phyloP scores from a whole-genome alignment of 2,329 filamentous ascomycete genomes.

The Apiospora koreana region DNA sequence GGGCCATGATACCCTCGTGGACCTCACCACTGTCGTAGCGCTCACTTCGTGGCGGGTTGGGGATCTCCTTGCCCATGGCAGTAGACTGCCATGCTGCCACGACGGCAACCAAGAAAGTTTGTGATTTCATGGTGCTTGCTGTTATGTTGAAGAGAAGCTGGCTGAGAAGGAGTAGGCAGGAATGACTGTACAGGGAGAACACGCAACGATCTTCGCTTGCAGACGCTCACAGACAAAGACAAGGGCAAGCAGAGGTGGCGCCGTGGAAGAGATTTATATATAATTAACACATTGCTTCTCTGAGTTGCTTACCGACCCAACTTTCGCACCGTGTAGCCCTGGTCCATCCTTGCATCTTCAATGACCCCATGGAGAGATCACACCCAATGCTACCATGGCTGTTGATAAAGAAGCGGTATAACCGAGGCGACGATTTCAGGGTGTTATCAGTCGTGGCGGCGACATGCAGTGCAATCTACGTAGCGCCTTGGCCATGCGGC shows the following conservation, averaged over 20 bases:
- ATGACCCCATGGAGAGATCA: background rate
- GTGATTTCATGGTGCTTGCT: conserved; percentile 4
- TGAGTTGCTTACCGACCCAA: background rate
- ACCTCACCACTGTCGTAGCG: conserved; percentile 16
- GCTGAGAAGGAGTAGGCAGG: background rate
- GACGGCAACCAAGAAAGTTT: background rate
- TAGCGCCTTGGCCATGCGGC: conserved; percentile 5
- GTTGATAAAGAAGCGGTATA: background rate
- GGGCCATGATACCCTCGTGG: conserved; percentile 16
- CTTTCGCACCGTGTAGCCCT: background rate
- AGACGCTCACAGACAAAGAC: background rate
- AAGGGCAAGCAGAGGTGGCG: background rate
- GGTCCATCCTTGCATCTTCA: background rate
- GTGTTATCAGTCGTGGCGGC: background rate
- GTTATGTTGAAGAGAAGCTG: background rate
- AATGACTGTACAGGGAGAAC: background rate
- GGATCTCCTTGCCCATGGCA: conserved; percentile 8
- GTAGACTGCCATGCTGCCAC: conserved; percentile 10
- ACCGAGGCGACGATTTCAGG: background rate
- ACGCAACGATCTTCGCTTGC: background rate
- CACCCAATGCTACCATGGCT: background rate
- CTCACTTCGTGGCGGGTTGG: background rate
- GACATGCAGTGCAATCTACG: background rate
- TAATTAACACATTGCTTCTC: background rate
- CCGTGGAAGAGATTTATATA: background rate